phyloP scores from a whole-genome alignment of 2,329 filamentous ascomycete genomes.

The Sporothrix luriei region DNA sequence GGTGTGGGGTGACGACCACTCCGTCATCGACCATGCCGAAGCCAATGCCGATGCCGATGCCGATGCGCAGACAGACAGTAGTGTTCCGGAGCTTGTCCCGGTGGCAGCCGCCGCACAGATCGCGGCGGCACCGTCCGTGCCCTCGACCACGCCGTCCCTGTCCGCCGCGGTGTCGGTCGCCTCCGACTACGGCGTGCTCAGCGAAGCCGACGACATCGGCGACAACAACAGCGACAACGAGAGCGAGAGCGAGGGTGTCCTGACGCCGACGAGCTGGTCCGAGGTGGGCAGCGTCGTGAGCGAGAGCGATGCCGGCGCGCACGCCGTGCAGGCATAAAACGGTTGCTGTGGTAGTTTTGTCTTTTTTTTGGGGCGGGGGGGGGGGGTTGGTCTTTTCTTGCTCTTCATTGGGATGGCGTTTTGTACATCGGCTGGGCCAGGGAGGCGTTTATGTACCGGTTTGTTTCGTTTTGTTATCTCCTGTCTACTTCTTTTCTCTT shows the following conservation, averaged over 20 bases:
- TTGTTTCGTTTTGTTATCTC: not conserved
- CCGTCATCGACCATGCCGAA: constrained; percentile 7
- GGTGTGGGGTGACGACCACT: constrained; percentile 46
- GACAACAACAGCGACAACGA: constrained; percentile 48
- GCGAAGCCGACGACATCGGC: constrained; percentile 52
- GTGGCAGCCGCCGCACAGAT: not conserved
- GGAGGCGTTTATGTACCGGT: not conserved
- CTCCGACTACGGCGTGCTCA: constrained; percentile 57
- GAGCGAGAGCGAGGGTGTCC: constrained; percentile 59
- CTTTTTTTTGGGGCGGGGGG: too few relatives aligned
- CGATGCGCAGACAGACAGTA: not conserved
- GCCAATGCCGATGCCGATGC: not conserved
- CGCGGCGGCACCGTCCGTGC: not conserved
- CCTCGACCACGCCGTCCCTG: not conserved
- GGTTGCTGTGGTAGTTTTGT: not conserved
- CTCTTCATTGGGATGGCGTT: constrained; percentile 13
- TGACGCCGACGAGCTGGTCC: constrained; percentile 65
- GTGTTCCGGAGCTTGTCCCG: not conserved
- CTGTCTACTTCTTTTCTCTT: not conserved
- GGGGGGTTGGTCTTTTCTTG: not conserved
- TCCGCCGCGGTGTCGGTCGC: constrained; percentile 30
- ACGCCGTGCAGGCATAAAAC: constrained; percentile 16
- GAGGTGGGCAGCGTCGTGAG: constrained; percentile 66
- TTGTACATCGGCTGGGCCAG: constrained; percentile 17
- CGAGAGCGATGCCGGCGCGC: constrained; percentile 52